Base-by-base conservation (phyloP, 768 basidiomycete species). In the Amanita polypyramis region DNA sequence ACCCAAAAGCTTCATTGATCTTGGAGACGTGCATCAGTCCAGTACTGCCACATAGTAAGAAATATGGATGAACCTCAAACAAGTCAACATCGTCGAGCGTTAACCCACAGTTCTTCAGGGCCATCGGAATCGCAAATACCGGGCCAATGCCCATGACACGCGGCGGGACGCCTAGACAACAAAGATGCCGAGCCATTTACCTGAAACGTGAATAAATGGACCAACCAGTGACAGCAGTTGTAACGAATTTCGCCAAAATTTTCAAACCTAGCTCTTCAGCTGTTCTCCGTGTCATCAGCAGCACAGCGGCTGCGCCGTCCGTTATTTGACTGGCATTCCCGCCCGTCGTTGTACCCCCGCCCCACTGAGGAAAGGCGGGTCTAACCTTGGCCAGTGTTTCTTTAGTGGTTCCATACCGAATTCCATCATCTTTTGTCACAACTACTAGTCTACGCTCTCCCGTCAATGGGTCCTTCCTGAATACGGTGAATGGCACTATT, bases 1-100 rank as follows among this genome's bases (percentile, higher is more conserved):
- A 88, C 8, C 89, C 88, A 56, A 94, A 93, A 0, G 90, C 91
- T 58, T 94, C 91, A 58, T 95, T 95, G 62, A 95, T 84, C 85
- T 91, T 43, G 20, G 34, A 49, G 17, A 7, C 34, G 12, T 27
- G 27, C 20, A 41, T 39, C 25, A 53, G 7, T 49, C 10, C 35
- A 25, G 19, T 14, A 11, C 23, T 9, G 10, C 36, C 20, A 43
- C 8, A 19, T 11, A 33, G 21, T 4, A n/a, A 32, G n/a, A 40
- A 45, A 35, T 9, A 11, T 35, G 34, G 17, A 41, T 65, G 45
- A 51, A 80, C 86, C 74, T 92, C 89, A 55, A 77, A 91, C 30
- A 92, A 58, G 60, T 90, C 89, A 19, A 92, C 80, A 40, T 91
- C 86, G 7, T 72, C 66, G 43, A 76, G 63, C 34, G 67, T 73